phyloP scores from a whole-genome alignment of 495 filamentous ascomycete genomes.

The Sordaria brevicollis region DNA sequence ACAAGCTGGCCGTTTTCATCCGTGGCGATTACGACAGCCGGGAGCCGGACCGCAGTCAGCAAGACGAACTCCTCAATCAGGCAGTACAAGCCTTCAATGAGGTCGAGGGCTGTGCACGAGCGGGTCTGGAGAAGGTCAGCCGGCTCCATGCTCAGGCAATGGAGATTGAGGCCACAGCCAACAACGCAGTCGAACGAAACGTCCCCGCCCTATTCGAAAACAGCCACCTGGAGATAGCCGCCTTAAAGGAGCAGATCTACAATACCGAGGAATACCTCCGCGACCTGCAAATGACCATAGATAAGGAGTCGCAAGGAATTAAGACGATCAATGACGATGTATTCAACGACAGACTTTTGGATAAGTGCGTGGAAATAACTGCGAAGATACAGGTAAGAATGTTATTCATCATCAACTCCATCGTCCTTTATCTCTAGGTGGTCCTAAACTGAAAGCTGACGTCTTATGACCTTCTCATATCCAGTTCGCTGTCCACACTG shows the following conservation, averaged over 20 bases:
- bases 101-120: background rate
- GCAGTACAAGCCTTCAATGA: background rate
- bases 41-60: background rate
- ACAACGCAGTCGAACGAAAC: background rate
- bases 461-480: too few species aligned
- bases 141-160: background rate
- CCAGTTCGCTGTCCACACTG: too few species aligned
- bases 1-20: slow-evolving; percentile 1
- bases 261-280: background rate
- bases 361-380: too few species aligned
- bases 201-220: background rate
- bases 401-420: too few species aligned
- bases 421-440: too few species aligned
- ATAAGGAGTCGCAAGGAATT: too few species aligned
- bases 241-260: background rate
- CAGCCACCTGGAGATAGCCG: background rate
- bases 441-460: too few species aligned
- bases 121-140: background rate
- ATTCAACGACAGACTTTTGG: too few species aligned
- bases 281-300: too few species aligned
- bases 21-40: background rate
- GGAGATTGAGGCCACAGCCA: background rate
- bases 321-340: too few species aligned
- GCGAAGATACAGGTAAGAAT: too few species aligned
- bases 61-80: background rate